phyloP scores from a whole-genome alignment of 768 basidiomycete species.

The Suillus ampliporus region DNA sequence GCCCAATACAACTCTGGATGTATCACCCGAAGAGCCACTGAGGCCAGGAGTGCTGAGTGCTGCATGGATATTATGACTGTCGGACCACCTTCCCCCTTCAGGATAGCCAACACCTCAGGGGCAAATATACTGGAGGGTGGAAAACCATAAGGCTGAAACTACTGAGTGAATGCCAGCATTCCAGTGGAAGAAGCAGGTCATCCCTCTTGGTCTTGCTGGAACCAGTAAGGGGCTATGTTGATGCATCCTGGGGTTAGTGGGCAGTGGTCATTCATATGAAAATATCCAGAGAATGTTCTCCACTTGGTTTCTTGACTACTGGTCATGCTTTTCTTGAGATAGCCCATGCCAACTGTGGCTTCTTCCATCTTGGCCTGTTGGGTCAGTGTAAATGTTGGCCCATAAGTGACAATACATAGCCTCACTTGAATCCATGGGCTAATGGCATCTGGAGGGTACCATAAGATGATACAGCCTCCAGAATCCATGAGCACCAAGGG shows the following conservation, averaged over 20 bases:
- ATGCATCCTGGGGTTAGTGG: too few species aligned
- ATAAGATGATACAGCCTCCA: neutral
- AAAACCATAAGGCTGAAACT: too few species aligned
- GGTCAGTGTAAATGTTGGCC: neutral
- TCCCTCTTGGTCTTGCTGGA: too few species aligned
- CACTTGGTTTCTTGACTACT: too few species aligned
- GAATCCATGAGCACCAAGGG: neutral
- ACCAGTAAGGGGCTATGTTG: too few species aligned
- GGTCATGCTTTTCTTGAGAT: too few species aligned
- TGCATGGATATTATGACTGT: neutral
- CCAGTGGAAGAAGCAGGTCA: too few species aligned
- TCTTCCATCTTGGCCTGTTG: neutral
- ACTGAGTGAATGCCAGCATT: too few species aligned
- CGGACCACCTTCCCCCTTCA: neutral
- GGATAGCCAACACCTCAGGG: neutral
- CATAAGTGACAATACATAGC: accelerated
- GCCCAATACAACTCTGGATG: too few species aligned
- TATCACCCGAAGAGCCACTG: too few species aligned
- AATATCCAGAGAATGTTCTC: too few species aligned
- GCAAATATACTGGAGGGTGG: neutral
- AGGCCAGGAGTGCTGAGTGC: neutral
- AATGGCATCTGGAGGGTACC: neutral
- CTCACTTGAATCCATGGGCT: neutral
- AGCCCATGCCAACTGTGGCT: neutral
- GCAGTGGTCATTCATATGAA: too few species aligned